Evolutionary conservation across 1,139 yeast genomes (phyloP).

Genomic region (Meyerozyma guilliermondii): DNA sequence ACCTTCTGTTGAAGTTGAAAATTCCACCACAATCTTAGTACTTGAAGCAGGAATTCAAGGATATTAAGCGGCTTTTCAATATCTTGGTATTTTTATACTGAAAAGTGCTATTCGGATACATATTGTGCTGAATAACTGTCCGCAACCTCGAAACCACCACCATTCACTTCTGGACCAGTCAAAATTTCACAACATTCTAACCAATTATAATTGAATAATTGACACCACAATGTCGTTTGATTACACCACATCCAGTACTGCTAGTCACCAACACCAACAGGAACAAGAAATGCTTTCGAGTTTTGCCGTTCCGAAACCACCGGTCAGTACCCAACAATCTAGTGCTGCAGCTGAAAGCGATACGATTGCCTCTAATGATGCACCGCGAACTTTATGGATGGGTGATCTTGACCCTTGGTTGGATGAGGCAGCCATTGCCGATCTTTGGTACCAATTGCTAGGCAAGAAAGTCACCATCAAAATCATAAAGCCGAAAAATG

Average conservation of each 20-base stretch:
- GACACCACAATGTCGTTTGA: neutral
- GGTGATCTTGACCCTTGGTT: conserved; percentile 76
- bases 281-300: conserved; percentile 39
- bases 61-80: too few species aligned
- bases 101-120: too few species aligned
- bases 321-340: conserved; percentile 35
- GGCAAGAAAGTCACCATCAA: conserved; percentile 43
- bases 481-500: conserved; percentile 45
- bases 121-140: too few species aligned
- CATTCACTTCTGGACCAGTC: neutral
- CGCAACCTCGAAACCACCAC: too few species aligned
- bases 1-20: neutral
- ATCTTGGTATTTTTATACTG: too few species aligned
- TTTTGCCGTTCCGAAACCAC: conserved; percentile 41
- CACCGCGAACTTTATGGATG: conserved; percentile 68
- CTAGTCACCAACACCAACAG: conserved; percentile 42
- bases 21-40: neutral
- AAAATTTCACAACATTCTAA: neutral
- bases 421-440: conserved; percentile 55
- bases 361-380: conserved; percentile 8
- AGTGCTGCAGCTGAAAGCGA: conserved; percentile 14
- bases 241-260: conserved; percentile 25
- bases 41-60: neutral
- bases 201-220: neutral
- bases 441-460: conserved; percentile 53